Percentiles rank a stretch among this genome's conserved stretches.
phyloP scores from a whole-genome alignment of 2,329 filamentous ascomycete species.

The Xylaria sp. region DNA sequence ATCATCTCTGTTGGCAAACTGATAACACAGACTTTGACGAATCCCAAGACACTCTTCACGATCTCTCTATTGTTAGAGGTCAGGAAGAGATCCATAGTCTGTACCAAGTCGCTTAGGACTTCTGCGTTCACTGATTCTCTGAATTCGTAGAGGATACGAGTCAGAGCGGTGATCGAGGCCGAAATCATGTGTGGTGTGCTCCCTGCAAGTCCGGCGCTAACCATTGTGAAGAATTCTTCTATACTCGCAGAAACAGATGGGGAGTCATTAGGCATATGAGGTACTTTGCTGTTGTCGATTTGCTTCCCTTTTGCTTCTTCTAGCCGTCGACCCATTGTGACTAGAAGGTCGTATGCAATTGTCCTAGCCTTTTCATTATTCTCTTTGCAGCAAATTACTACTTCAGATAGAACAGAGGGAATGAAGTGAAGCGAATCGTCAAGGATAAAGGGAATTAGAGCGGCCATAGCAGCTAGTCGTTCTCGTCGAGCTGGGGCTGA shows the following conservation, averaged over 20 bases:
- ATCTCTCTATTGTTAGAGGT: slow-evolving; percentile 97
- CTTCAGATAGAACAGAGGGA: slow-evolving; percentile 86
- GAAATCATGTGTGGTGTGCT: slow-evolving; percentile 97
- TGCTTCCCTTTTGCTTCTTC: slow-evolving; percentile 66
- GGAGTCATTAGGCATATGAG: slow-evolving; percentile 83
- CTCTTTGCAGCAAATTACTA: slow-evolving; percentile 96
- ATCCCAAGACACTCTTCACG: slow-evolving; percentile 90
- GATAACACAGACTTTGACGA: slow-evolving; percentile 95
- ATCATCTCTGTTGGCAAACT: slow-evolving; percentile 81
- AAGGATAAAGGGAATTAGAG: slow-evolving; percentile 80
- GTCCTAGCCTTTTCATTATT: slow-evolving; percentile 94
- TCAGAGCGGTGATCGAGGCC: slow-evolving; percentile 92
- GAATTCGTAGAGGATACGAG: slow-evolving; percentile 93
- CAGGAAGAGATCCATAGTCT: slow-evolving; percentile 95
- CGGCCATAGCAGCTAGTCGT: slow-evolving; percentile 79
- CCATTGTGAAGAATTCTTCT: slow-evolving; percentile 98
- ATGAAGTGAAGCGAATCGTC: slow-evolving; percentile 87
- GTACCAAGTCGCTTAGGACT: slow-evolving; percentile 81
- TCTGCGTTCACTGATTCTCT: slow-evolving; percentile 70
- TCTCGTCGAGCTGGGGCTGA: slow-evolving; percentile 86
- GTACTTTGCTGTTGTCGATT: slow-evolving; percentile 85
- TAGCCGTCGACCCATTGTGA: slow-evolving; percentile 87
- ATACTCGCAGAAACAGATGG: slow-evolving; percentile 79
- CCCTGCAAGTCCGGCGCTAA: slow-evolving; percentile 91
- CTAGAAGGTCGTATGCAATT: slow-evolving; percentile 86